Conservation (phyloP, 345 rosid species). For the Heritiera littoralis region DNA sequence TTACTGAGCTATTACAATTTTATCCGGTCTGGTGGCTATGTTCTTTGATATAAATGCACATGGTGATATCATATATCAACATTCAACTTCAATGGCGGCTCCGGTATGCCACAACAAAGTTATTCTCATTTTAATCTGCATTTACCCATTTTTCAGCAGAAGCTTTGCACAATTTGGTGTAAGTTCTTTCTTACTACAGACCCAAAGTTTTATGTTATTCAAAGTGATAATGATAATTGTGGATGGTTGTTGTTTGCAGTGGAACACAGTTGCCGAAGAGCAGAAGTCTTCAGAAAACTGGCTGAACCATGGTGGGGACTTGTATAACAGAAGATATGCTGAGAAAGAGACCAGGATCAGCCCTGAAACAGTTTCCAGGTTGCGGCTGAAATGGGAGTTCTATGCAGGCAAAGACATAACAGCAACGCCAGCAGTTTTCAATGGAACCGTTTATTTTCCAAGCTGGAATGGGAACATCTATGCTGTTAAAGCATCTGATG, state of each 20-base stretch:
- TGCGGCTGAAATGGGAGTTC: slow-evolving; percentile 46
- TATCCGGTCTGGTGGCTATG: not conserved
- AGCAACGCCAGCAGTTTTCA: slow-evolving; percentile 47
- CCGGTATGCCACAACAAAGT: not conserved
- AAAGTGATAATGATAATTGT: not conserved
- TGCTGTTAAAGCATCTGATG: slow-evolving; percentile 48
- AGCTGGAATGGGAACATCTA: slow-evolving; percentile 56
- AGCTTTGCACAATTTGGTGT: not conserved
- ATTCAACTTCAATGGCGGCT: slow-evolving; percentile 3
- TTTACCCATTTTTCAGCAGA: not conserved
- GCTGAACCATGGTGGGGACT: slow-evolving; percentile 49
- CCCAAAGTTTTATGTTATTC: not conserved
- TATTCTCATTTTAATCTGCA: not conserved
- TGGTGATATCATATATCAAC: not conserved
- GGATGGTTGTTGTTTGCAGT: slow-evolving; percentile 18
- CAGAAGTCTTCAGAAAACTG: slow-evolving; percentile 25
- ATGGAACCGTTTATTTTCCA: slow-evolving; percentile 47
- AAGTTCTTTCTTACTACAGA: not conserved
- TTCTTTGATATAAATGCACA: not conserved
- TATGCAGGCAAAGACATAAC: slow-evolving; percentile 49
- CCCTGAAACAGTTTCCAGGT: slow-evolving; percentile 20
- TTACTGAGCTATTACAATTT: not conserved
- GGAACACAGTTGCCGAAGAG: not conserved
- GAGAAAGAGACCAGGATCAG: slow-evolving; percentile 31
- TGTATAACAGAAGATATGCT: slow-evolving; percentile 39